Conservation (phyloP, 345 rosid species). For the Lagerstroemia speciosa region DNA sequence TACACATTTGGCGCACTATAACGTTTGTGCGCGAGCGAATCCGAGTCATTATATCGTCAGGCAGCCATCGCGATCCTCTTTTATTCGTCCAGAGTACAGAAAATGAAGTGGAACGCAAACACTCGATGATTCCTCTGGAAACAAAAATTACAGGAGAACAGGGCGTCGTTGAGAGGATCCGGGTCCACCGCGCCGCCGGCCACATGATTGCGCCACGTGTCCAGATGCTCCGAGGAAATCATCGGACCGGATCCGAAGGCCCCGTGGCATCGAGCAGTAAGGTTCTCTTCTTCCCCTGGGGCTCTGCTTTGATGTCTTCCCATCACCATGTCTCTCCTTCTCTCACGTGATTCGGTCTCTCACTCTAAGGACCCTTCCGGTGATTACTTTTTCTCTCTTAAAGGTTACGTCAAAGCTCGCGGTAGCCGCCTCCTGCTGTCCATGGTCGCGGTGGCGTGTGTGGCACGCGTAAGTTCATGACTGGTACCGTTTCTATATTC, state of each 20-base stretch:
- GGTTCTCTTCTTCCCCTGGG: background rate
- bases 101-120: no score
- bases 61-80: no score
- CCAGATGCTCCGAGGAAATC: background rate
- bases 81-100: no score
- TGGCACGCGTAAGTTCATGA: background rate
- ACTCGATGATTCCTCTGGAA: no score
- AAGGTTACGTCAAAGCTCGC: background rate
- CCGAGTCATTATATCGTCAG: no score
- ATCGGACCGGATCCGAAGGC: background rate
- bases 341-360: constrained; percentile 3
- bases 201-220: background rate
- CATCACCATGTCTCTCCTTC: background rate
- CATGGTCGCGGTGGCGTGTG: background rate
- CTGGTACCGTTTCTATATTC: background rate
- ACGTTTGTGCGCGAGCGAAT: no score
- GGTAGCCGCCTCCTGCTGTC: constrained; percentile 1
- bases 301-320: background rate
- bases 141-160: no score
- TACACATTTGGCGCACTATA: no score
- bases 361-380: background rate
- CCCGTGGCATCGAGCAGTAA: constrained; percentile 1
- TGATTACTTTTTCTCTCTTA: background rate
- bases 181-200: background rate
- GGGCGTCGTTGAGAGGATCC: no score